These are phyloP conservation scores for Trichaptum fuscoviolaceum DNA, from an alignment of 768 basidiomycete species.

Conservation along the genomic window DNA sequence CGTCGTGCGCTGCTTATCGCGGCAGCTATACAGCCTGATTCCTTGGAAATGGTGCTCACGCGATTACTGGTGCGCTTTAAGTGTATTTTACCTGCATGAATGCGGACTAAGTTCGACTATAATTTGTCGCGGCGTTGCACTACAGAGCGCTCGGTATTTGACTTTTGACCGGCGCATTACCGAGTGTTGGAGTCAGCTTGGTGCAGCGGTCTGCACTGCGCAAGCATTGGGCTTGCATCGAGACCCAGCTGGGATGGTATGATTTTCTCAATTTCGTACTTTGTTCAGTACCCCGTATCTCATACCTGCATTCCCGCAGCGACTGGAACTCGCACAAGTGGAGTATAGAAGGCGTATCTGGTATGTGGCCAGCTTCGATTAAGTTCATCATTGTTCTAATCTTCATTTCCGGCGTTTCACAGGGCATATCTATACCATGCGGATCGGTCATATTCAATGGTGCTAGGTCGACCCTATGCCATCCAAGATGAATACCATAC, in stretches of 20 bases:
- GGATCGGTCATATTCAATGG: slow-evolving; percentile 86
- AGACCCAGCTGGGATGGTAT: slow-evolving; percentile 78
- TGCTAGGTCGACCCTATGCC: slow-evolving; percentile 84
- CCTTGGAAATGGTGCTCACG: slow-evolving; percentile 85
- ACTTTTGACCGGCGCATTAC: slow-evolving; percentile 81
- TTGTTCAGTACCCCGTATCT: background rate
- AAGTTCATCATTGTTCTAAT: slow-evolving; percentile 2
- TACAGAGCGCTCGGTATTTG: slow-evolving; percentile 63
- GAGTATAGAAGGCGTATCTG: slow-evolving; percentile 91
- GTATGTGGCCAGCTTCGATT: slow-evolving; percentile 33
- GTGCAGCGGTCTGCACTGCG: slow-evolving; percentile 88
- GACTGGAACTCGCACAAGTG: slow-evolving; percentile 66
- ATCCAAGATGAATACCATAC: slow-evolving; percentile 90
- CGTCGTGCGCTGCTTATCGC: slow-evolving; percentile 85
- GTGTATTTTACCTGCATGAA: background rate
- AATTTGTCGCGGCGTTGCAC: background rate
- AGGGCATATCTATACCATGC: slow-evolving; percentile 93
- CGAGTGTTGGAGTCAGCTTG: slow-evolving; percentile 94
- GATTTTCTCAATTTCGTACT: slow-evolving; percentile 14
- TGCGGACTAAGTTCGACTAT: slow-evolving; percentile 8
- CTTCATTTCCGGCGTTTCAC: slow-evolving; percentile 13
- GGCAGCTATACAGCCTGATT: slow-evolving; percentile 91
- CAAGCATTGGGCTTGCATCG: slow-evolving; percentile 91
- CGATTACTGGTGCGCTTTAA: slow-evolving; percentile 57
- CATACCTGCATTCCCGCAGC: slow-evolving; percentile 31